Evolutionary conservation across 2,329 filamentous ascomycete species (phyloP), one percentile per base, ranked within the genome.

Genomic region (Cercospora sesami): DNA sequence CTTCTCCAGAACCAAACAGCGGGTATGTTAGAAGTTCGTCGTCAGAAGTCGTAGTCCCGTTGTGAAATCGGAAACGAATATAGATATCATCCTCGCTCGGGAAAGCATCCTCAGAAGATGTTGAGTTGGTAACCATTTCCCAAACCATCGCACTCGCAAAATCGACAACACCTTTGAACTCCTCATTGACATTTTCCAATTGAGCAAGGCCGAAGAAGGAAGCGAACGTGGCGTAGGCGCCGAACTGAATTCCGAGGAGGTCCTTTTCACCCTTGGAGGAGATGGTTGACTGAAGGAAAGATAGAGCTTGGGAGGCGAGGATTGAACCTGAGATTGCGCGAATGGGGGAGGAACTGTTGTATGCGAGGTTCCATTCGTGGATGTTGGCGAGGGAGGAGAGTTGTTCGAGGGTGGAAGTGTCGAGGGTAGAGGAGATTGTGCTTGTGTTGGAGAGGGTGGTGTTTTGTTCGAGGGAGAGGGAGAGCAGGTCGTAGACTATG

Each of bases 101-200:
- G 66, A 74, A 75, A 4, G 67, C 6, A 78, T 72, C 2, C 77
- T 73, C 0, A 84, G 84, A 73, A 85, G 84, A 3, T 2, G 76
- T 75, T 0, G 78, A 75, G 69, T 86, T 84, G 48, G 87, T 89
- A 73, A 88, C 85, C 23, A 85, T 85, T 83, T 97, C 94, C 78
- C 96, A 94, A 5, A 84, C 84, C 86, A 96, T 92, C 71, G 88
- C 88, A 2, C 89, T 90, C 5, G 93, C 93, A 75, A 97, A 97
- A 81, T 93, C 90, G n/a, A 90, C 88, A 12, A 97, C 83, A 64
- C 91, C 91, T 68, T 82, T 88, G 82, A 97, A 96, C 78, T 91
- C 82, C 1, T 80, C 73, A 67, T 84, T 86, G 2, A 55, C 48
- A 8, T 55, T 55, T 3, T 28, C 21, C 1, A 81, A 84, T 12